Percentiles rank a stretch among this genome's conserved stretches.
Conservation (phyloP, 2,329 filamentous ascomycete genomes). For the Alternaria tenuissima region DNA sequence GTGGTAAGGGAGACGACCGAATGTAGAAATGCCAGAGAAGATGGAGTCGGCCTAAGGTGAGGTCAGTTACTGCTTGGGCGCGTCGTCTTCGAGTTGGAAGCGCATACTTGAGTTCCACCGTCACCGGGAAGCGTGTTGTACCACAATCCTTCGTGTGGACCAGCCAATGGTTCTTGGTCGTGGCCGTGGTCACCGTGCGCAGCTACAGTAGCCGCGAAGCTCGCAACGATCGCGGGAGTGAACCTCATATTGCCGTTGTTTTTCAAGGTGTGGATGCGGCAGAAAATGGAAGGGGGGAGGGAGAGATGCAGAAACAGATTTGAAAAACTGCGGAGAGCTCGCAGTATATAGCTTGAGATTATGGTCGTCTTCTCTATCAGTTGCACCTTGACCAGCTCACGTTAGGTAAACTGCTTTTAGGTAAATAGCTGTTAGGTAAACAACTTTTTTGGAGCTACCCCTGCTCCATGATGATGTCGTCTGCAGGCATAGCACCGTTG, state of each 20-base stretch:
- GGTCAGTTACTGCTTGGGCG: slow-evolving; percentile 22
- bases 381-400: slow-evolving; percentile 37
- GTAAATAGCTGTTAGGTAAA: slow-evolving; percentile 48
- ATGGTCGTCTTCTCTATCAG: slow-evolving; percentile 33
- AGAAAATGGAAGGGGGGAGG: neutral
- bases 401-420: slow-evolving; percentile 50
- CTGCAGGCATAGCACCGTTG: slow-evolving; percentile 31
- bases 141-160: slow-evolving; percentile 79
- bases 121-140: slow-evolving; percentile 85
- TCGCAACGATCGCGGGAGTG: slow-evolving; percentile 28
- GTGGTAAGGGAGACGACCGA: slow-evolving; percentile 79
- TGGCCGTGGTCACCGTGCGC: slow-evolving; percentile 68
- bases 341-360: slow-evolving; percentile 33
- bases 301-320: slow-evolving; percentile 3
- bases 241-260: slow-evolving; percentile 37
- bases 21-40: slow-evolving; percentile 87
- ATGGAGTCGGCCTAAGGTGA: slow-evolving; percentile 77
- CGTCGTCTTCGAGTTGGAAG: neutral
- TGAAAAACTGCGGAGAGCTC: slow-evolving; percentile 14
- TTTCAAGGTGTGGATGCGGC: neutral
- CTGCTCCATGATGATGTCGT: slow-evolving; percentile 26
- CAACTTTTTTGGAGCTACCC: slow-evolving; percentile 38
- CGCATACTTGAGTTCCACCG: slow-evolving; percentile 77
- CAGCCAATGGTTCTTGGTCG: slow-evolving; percentile 67
- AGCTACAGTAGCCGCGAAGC: slow-evolving; percentile 60